phyloP scores from a whole-genome alignment of 257 asterid species.

The Penstemon davidsonii region DNA sequence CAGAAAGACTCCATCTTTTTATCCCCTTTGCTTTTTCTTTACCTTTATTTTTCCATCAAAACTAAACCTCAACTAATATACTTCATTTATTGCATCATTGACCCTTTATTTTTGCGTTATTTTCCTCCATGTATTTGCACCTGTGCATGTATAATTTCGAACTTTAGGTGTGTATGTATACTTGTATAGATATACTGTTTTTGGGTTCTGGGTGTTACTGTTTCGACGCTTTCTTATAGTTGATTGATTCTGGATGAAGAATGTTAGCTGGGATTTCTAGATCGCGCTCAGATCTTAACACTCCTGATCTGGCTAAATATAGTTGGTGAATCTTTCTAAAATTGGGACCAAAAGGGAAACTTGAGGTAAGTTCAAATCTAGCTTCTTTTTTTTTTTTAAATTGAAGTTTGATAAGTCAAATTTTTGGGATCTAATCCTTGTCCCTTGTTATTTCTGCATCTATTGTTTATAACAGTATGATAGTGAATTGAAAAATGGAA shows the following conservation, averaged over 20 bases:
- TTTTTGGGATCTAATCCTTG: constrained; percentile 20
- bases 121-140: constrained; percentile 20
- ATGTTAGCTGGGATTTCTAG: constrained; percentile 56
- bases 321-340: constrained; percentile 24
- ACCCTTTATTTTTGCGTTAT: constrained; percentile 34
- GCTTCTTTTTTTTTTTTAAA: constrained; percentile 5
- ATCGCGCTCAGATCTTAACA: constrained; percentile 75
- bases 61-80: constrained; percentile 23
- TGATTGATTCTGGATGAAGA: constrained; percentile 41
- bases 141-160: constrained; percentile 13
- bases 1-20: constrained; percentile 41
- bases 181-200: constrained; percentile 30
- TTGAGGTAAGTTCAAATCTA: constrained; percentile 47
- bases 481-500: not conserved
- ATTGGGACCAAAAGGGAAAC: constrained; percentile 27
- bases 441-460: not conserved
- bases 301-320: constrained; percentile 45
- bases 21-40: constrained; percentile 23
- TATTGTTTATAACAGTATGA: constrained; percentile 4
- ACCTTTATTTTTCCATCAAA: constrained; percentile 21
- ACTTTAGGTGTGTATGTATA: constrained; percentile 24
- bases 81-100: constrained; percentile 42
- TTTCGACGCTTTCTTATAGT: constrained; percentile 36
- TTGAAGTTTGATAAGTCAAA: constrained; percentile 26
- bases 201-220: constrained; percentile 33